Conservation (phyloP, 2,329 filamentous ascomycete species). For the Sclerotinia spermophila region DNA sequence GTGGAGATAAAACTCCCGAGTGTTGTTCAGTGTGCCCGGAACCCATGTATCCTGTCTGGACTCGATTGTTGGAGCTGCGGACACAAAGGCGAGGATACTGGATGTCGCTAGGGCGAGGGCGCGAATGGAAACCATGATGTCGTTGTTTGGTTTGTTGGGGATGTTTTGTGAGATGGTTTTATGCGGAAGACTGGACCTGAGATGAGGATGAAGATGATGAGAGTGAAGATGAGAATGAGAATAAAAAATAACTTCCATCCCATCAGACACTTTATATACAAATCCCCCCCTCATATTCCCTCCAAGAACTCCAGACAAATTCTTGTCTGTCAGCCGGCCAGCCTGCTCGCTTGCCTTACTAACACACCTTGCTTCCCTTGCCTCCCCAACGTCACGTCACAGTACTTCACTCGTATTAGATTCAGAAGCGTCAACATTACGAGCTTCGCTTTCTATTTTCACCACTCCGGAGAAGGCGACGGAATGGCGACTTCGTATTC, state of each 20-base stretch:
- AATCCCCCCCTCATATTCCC: not conserved
- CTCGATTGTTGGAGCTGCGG: conserved; percentile 17
- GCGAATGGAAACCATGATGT: conserved; percentile 24
- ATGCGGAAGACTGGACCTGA: no score
- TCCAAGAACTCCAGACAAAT: not conserved
- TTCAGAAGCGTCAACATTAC: not conserved
- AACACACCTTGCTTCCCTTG: not conserved
- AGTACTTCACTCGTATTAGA: not conserved
- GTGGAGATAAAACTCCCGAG: conserved; percentile 31
- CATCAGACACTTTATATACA: not conserved
- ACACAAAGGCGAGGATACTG: conserved; percentile 18
- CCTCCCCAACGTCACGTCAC: not conserved
- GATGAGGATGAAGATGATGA: not conserved
- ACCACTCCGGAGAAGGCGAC: not conserved
- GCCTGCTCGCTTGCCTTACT: no score
- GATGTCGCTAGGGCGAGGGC: conserved; percentile 23
- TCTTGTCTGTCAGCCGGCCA: no score
- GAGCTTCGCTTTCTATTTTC: not conserved
- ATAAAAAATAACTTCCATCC: not conserved
- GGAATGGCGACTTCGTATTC: not conserved
- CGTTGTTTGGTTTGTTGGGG: not conserved
- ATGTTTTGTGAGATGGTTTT: not conserved
- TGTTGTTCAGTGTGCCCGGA: conserved; percentile 29
- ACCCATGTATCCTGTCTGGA: conserved; percentile 20
- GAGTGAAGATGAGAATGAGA: no score